Conservation (phyloP, 345 rosid species). For the Chamaenerion angustifolium region DNA sequence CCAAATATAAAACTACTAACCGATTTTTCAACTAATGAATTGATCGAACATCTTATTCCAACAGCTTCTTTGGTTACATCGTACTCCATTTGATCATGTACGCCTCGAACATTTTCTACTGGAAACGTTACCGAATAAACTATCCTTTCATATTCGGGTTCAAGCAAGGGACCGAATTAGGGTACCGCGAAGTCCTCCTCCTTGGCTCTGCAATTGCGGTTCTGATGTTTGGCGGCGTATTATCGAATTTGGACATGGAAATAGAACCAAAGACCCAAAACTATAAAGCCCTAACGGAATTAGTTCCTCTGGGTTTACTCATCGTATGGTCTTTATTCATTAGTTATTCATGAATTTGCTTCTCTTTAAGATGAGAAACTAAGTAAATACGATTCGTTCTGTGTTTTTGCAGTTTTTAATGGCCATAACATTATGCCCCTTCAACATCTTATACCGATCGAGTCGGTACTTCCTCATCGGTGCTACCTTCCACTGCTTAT, state of each 20-base stretch:
- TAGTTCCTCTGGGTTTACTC: constrained; percentile 51
- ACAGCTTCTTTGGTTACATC: constrained; percentile 50
- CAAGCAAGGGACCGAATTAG: constrained; percentile 60
- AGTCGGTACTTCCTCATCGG: constrained; percentile 7
- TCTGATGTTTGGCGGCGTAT: constrained; percentile 37
- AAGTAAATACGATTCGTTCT: not conserved
- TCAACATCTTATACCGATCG: constrained; percentile 7
- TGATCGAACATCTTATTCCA: too few relatives aligned
- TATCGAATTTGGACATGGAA: constrained; percentile 75
- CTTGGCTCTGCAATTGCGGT: constrained; percentile 40
- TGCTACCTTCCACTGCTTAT: constrained; percentile 1
- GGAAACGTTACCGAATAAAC: constrained; percentile 58
- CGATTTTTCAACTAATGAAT: too few relatives aligned
- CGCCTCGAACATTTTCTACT: constrained; percentile 46
- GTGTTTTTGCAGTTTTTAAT: not conserved
- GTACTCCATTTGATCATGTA: constrained; percentile 56
- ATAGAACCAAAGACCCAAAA: constrained; percentile 53
- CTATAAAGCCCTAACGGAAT: constrained; percentile 48
- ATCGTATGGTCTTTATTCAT: too few relatives aligned
- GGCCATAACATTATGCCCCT: constrained; percentile 1
- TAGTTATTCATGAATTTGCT: too few relatives aligned
- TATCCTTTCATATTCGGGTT: constrained; percentile 14
- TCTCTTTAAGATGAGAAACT: too few relatives aligned
- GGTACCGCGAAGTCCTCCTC: constrained; percentile 54
- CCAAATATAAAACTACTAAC: too few relatives aligned